These are phyloP conservation scores for Adansonia digitata DNA, from an alignment of 345 rosid genomes.

Conservation along the genomic window DNA sequence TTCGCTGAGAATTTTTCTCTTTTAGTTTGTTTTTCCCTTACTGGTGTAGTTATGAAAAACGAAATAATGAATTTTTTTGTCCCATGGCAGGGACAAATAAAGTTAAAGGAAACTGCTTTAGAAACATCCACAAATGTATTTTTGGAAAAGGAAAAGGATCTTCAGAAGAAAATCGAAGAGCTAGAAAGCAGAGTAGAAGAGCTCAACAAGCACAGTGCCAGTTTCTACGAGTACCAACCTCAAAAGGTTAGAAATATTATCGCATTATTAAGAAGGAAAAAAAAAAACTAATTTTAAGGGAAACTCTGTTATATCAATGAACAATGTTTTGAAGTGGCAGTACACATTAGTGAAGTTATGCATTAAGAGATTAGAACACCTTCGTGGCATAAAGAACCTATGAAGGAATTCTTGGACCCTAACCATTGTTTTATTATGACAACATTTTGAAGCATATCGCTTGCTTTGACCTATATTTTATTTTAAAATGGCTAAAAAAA, in stretches of 20 bases:
- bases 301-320: not conserved
- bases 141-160: conserved; percentile 54
- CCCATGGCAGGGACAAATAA: conserved; percentile 55
- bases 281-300: not conserved
- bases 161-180: conserved; percentile 47
- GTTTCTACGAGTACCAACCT: conserved; percentile 8
- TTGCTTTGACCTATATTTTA: not conserved
- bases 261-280: not conserved
- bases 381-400: not conserved
- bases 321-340: not conserved
- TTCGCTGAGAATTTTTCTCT: not conserved
- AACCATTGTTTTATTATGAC: not conserved
- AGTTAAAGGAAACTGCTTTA: conserved; percentile 50
- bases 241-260: conserved; percentile 35
- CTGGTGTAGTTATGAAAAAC: not conserved
- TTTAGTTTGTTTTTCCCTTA: not conserved
- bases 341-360: not conserved
- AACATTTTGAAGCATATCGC: not conserved
- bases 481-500: conserved; percentile 8
- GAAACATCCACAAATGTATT: conserved; percentile 52
- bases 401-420: not conserved
- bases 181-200: conserved; percentile 50
- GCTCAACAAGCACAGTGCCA: conserved; percentile 26
- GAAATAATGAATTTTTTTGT: conserved; percentile 5
- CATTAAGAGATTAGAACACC: not conserved